Conservation (phyloP, 345 rosid species). For the Alliaria petiolata region DNA sequence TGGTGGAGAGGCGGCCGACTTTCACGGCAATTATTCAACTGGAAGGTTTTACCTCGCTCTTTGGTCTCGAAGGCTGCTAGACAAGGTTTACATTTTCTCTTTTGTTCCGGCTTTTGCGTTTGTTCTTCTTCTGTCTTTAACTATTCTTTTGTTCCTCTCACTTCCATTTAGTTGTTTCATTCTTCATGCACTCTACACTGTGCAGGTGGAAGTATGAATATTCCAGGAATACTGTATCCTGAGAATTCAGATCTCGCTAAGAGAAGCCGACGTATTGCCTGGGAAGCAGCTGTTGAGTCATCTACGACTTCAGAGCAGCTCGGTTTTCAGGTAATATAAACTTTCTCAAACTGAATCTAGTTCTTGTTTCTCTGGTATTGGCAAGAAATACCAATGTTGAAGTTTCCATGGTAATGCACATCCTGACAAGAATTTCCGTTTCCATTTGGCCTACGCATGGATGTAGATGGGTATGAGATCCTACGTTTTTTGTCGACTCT, state of each 20-base stretch:
- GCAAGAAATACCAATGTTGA: neutral
- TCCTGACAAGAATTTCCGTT: constrained; percentile 1
- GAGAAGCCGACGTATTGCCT: constrained; percentile 74
- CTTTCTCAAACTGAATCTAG: constrained; percentile 7
- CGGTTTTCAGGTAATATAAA: constrained; percentile 63
- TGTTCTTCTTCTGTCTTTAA: constrained; percentile 1
- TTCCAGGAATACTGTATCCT: constrained; percentile 76
- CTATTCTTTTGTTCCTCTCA: neutral
- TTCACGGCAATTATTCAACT: constrained; percentile 71
- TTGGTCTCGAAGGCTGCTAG: constrained; percentile 81
- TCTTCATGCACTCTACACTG: constrained; percentile 35
- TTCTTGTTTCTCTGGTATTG: constrained; percentile 1
- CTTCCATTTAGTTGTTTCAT: constrained; percentile 31
- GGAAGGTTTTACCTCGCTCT: constrained; percentile 74
- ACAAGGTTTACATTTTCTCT: constrained; percentile 62
- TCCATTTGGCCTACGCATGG: constrained; percentile 8
- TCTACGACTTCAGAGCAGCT: constrained; percentile 79
- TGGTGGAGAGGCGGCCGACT: constrained; percentile 98
- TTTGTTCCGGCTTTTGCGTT: constrained; percentile 12
- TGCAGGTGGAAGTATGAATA: constrained; percentile 76
- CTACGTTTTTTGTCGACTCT: neutral
- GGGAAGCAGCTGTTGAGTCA: constrained; percentile 95
- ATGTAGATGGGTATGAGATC: constrained; percentile 6
- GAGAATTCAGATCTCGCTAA: constrained; percentile 80
- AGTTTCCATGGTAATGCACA: neutral